Evolutionary conservation across 164 flowering plant genomes (phyloP).

Genomic region (grape (Vitis vinifera)): ASM3070453v1 NC_081819.1:21598501-21599000

Average conservation of each 20-base stretch:
- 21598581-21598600: background rate
- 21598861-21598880: background rate
- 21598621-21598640: background rate
- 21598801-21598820: background rate
- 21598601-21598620: background rate
- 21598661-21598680: background rate
- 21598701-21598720: background rate
- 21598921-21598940: background rate
- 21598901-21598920: background rate
- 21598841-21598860: background rate
- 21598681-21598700: background rate
- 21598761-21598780: background rate
- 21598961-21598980: background rate
- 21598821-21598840: background rate
- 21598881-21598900: background rate
- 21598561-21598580: background rate
- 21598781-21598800: background rate
- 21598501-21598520: background rate
- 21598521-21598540: background rate
- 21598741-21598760: background rate
- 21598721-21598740: background rate
- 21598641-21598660: background rate
- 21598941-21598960: background rate
- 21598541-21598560: background rate
- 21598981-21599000: background rate